Base-by-base conservation (phyloP, 805 yeast genomes). In the Spathaspora boniae region DNA sequence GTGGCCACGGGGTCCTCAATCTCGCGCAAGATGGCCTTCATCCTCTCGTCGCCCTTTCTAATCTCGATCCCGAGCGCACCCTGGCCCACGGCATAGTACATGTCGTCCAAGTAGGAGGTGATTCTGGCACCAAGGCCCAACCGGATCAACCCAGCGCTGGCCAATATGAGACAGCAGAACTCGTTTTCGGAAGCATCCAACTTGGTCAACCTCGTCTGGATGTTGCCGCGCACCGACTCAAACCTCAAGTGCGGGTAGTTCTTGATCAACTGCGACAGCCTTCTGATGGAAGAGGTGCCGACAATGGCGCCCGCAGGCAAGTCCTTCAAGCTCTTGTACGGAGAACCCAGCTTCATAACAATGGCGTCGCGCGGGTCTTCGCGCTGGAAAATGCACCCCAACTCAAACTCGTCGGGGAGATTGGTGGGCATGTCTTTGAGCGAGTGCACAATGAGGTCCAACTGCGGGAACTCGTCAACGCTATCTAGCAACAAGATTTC, bases 31-130 rank as follows among this genome's bases (percentile, higher is more conserved):
- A 89, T 68, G 37, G 70, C 59, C 47, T 65, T 65, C 60, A 85
- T 75, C 33, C 67, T 63, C 5, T 58, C 51, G 58, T 93, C 96
- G 40, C 72, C 74, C 40, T 72, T 72, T 49, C 94, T 74, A 46
- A 91, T 86, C 63, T 93, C 98, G 18, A 93, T 67, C 14, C 98
- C 98, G 29, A 93, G 62, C 0, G 98, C 98, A 44, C 98, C 98
- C 65, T 93, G 98, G n/a, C 98, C 98, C 30, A 93, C 96, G 1
- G 98, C 96, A 56, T 91, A 86, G 55, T 80, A 83, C 95, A 91
- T 86, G 37, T 82, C 85, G 37, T 81, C 77, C 43, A 93, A 69
- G 45, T 69, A 72, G 43, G 74, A 69, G 5, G 96, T 80, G 53
- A 93, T 87, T 57, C 97, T 70, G 46, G 77, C 58, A n/a, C 74